These are phyloP conservation scores for Chaetomium sp. DNA, from an alignment of 2,329 filamentous ascomycete species.

Conservation along the genomic window DNA sequence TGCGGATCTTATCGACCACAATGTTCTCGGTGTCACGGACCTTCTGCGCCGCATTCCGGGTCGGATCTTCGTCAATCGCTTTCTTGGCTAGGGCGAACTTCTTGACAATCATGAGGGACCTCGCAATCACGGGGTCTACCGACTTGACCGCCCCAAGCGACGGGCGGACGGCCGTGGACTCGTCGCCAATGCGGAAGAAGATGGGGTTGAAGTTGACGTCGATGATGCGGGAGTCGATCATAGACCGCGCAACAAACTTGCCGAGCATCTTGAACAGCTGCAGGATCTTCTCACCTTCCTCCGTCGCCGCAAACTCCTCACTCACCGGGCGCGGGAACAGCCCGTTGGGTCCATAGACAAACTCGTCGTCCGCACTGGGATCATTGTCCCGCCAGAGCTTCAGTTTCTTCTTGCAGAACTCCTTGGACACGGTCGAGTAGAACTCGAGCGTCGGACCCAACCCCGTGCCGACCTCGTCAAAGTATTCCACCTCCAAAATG, in stretches of 20 bases:
- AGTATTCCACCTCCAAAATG: slow-evolving; percentile 95
- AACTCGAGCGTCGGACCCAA: slow-evolving; percentile 94
- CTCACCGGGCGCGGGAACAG: slow-evolving; percentile 90
- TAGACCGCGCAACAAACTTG: slow-evolving; percentile 94
- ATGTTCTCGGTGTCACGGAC: slow-evolving; percentile 62
- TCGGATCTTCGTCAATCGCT: slow-evolving; percentile 63
- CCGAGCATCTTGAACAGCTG: slow-evolving; percentile 89
- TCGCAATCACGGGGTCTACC: slow-evolving; percentile 79
- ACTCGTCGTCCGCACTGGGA: slow-evolving; percentile 64
- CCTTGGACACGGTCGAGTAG: slow-evolving; percentile 93
- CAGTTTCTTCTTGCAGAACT: slow-evolving; percentile 95
- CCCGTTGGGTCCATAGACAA: slow-evolving; percentile 75
- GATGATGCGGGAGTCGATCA: slow-evolving; percentile 97
- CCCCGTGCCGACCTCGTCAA: slow-evolving; percentile 95
- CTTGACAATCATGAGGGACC: slow-evolving; percentile 79
- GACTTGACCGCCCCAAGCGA: slow-evolving; percentile 84
- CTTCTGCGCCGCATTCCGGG: slow-evolving; percentile 63
- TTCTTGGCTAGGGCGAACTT: slow-evolving; percentile 80
- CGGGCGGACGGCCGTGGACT: slow-evolving; percentile 60
- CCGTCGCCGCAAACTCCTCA: slow-evolving; percentile 63
- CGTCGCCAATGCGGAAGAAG: slow-evolving; percentile 90
- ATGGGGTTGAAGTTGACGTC: slow-evolving; percentile 96
- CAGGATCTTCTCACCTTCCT: slow-evolving; percentile 80
- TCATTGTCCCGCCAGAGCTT: slow-evolving; percentile 96
- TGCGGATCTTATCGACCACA: slow-evolving; percentile 63